phyloP scores from a whole-genome alignment of 768 basidiomycete genomes.

The Trametes elegans region DNA sequence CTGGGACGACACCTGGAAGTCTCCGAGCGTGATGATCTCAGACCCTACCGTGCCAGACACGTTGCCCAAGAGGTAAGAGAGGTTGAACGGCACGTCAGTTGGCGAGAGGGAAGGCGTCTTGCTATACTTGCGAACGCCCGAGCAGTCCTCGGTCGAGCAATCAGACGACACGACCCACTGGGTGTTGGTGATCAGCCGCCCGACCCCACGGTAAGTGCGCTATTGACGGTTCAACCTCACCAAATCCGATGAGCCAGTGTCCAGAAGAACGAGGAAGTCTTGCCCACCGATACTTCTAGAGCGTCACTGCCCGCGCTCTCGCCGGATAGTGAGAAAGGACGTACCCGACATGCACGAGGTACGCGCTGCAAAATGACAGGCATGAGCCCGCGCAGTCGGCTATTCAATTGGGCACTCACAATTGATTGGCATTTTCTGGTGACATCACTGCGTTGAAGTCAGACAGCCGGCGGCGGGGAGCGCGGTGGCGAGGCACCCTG shows the following conservation, averaged over 20 bases:
- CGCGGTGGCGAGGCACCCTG: slow-evolving; percentile 14
- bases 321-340: slow-evolving; percentile 10
- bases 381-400: background rate
- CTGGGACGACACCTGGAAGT: slow-evolving; percentile 45
- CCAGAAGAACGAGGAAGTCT: slow-evolving; percentile 44
- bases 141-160: slow-evolving; percentile 46
- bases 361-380: slow-evolving; percentile 32
- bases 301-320: slow-evolving; percentile 7
- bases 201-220: background rate
- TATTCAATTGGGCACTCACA: slow-evolving; percentile 22
- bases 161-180: slow-evolving; percentile 52
- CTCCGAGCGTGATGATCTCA: slow-evolving; percentile 46
- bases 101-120: slow-evolving; percentile 30
- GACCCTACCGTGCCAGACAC: slow-evolving; percentile 46
- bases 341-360: slow-evolving; percentile 39
- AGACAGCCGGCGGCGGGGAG: background rate
- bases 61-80: slow-evolving; percentile 49
- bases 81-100: slow-evolving; percentile 39
- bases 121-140: slow-evolving; percentile 41
- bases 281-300: slow-evolving; percentile 41
- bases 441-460: slow-evolving; percentile 12
- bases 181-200: slow-evolving; percentile 1
- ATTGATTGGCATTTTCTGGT: slow-evolving; percentile 19
- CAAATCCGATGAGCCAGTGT: slow-evolving; percentile 59
- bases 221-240: slow-evolving; percentile 30